Percentiles rank a stretch among this genome's conserved stretches.
Evolutionary conservation across 192 early-diverging fungal species (phyloP).

Genomic region (Umbelopsis vinacea): DNA sequence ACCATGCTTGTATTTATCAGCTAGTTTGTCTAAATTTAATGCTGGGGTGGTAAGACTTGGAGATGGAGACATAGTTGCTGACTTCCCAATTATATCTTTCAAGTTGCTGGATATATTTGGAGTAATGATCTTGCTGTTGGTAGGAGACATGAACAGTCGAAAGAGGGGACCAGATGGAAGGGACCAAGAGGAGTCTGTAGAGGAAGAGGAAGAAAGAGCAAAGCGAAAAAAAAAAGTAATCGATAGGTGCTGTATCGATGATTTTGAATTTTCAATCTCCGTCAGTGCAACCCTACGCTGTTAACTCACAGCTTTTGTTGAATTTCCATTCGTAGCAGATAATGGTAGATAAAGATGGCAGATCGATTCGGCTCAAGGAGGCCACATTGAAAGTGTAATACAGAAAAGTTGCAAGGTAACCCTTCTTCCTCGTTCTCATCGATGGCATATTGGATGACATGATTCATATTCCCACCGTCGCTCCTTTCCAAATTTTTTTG

Average conservation of each 20-base stretch:
- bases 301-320: background rate
- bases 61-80: background rate
- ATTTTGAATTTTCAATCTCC: conserved; percentile 8
- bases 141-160: conserved; percentile 15
- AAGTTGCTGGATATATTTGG: background rate
- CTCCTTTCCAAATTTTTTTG: no score
- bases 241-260: conserved; percentile 12
- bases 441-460: no score
- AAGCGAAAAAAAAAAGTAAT: conserved; percentile 12
- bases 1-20: conserved; percentile 35
- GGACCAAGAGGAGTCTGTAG: background rate
- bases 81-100: conserved; percentile 13
- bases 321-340: conserved; percentile 1
- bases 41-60: background rate
- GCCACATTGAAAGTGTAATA: background rate
- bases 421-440: no score
- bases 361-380: background rate
- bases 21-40: background rate
- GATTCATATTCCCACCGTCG: no score
- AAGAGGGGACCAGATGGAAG: background rate
- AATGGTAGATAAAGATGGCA: background rate
- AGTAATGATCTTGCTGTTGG: conserved; percentile 14
- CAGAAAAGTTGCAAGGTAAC: background rate
- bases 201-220: background rate
- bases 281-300: background rate